A percentile compares a stretch with the other conserved stretches of the same genome.
Conservation (phyloP, 2,329 filamentous ascomycete genomes). For the Neurospora sp. region DNA sequence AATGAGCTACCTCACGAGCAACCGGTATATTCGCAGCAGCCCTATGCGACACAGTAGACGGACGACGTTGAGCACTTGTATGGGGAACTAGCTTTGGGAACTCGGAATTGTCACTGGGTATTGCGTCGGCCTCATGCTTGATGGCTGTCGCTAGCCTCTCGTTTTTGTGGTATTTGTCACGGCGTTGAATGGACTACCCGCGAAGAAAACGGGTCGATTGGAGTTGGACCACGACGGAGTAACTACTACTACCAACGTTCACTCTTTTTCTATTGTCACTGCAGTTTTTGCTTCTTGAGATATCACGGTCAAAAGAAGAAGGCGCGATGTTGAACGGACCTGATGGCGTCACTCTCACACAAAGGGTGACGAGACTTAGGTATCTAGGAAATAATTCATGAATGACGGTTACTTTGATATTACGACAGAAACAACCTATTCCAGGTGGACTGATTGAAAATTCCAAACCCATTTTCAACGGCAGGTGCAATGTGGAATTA, state of each 20-base stretch:
- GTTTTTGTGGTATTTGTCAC: neutral
- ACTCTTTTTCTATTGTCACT: neutral
- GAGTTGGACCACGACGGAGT: neutral
- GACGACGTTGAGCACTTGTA: neutral
- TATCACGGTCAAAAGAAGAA: neutral
- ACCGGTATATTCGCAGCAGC: conserved; percentile 4
- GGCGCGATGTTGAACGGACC: neutral
- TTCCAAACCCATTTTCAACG: neutral
- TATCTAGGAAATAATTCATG: neutral
- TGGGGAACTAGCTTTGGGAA: neutral
- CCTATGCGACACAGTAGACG: conserved; percentile 3
- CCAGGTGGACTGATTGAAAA: neutral
- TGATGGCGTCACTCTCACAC: neutral
- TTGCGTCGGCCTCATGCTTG: neutral
- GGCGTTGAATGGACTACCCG: neutral
- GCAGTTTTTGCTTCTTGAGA: neutral
- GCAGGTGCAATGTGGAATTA: neutral
- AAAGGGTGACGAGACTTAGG: neutral
- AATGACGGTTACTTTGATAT: neutral
- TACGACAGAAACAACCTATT: neutral
- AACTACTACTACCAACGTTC: neutral
- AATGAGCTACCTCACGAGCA: conserved; percentile 3
- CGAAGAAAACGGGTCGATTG: neutral
- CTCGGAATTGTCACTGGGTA: neutral
- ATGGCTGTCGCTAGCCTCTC: neutral